A percentile compares a stretch with the other conserved stretches of the same genome.
These are phyloP conservation scores for Metschnikowia kofuensis DNA, from an alignment of 805 yeast species.

Conservation along the genomic window DNA sequence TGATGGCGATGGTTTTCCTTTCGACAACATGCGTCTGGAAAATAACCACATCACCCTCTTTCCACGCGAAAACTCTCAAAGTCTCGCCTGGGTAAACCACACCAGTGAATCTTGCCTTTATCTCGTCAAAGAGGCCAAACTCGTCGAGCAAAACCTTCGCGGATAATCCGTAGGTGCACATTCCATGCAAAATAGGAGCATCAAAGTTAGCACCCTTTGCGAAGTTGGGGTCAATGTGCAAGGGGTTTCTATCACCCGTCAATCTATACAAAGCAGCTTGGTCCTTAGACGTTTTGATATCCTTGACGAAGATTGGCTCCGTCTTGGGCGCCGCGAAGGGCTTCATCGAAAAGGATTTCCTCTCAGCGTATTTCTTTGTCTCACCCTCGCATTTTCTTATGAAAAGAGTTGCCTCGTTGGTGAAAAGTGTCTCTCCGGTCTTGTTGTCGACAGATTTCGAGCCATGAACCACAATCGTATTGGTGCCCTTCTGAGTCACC, in stretches of 20 bases:
- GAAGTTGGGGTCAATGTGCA: constrained; percentile 89
- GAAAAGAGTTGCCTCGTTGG: constrained; percentile 82
- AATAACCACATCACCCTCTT: constrained; percentile 60
- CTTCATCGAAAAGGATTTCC: constrained; percentile 60
- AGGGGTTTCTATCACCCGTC: constrained; percentile 92
- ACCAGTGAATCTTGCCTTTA: constrained; percentile 87
- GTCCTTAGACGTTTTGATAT: constrained; percentile 58
- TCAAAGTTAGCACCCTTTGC: constrained; percentile 86
- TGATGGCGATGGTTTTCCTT: constrained; percentile 73
- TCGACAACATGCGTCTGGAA: constrained; percentile 84
- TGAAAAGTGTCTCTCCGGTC: constrained; percentile 68
- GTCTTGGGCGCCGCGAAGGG: constrained; percentile 59
- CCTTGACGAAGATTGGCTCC: constrained; percentile 64
- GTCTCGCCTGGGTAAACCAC: constrained; percentile 95
- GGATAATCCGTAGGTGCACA: constrained; percentile 81
- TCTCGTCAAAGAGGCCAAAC: constrained; percentile 77
- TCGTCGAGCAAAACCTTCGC: constrained; percentile 74
- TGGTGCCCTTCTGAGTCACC: constrained; percentile 79
- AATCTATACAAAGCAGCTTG: constrained; percentile 89
- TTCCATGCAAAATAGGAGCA: constrained; percentile 88
- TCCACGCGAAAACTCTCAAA: constrained; percentile 81
- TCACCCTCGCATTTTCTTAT: constrained; percentile 69
- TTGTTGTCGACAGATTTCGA: constrained; percentile 64
- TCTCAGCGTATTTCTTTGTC: constrained; percentile 44
- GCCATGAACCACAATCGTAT: constrained; percentile 75